Percentiles rank a stretch among this genome's conserved stretches.
phyloP scores from a whole-genome alignment of 2,329 filamentous ascomycete genomes.

The Sporothrix pseudoabietina region DNA sequence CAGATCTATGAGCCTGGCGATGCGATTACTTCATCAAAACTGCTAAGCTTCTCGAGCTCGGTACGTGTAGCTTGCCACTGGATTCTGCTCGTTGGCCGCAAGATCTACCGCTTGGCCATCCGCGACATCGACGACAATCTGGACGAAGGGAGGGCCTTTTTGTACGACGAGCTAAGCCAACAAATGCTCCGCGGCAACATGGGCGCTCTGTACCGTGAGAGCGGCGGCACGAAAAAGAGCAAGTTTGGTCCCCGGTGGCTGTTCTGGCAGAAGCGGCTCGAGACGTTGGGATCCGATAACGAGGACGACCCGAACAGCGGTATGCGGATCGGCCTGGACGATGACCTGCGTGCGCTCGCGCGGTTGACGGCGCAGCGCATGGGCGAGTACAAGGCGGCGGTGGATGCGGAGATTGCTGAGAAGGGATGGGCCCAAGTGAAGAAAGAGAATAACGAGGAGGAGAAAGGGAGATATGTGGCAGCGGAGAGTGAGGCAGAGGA shows the following conservation, averaged over 20 bases:
- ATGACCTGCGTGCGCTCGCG: neutral
- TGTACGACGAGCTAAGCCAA: neutral
- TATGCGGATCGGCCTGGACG: neutral
- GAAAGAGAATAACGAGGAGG: neutral
- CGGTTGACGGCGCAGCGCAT: constrained; percentile 16
- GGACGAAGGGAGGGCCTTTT: neutral
- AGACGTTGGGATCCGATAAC: neutral
- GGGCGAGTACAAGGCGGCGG: neutral
- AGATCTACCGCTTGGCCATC: neutral
- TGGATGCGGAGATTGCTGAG: neutral
- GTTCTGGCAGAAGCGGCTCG: constrained; percentile 18
- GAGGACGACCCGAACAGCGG: constrained; percentile 9
- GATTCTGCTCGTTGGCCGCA: neutral
- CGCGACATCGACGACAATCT: constrained; percentile 17
- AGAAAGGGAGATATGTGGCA: neutral
- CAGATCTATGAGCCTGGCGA: neutral
- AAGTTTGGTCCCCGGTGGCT: neutral
- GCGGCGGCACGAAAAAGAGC: neutral
- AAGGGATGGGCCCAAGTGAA: neutral
- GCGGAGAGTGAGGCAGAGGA: neutral
- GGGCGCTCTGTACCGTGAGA: neutral
- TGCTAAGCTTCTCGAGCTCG: neutral
- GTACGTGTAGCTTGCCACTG: neutral
- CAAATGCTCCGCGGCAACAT: neutral
- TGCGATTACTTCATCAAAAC: too few relatives aligned